Percentiles rank a stretch among this genome's conserved stretches.
Conservation (phyloP, 2,329 filamentous ascomycete species). For the Colletotrichum nymphaeae region DNA sequence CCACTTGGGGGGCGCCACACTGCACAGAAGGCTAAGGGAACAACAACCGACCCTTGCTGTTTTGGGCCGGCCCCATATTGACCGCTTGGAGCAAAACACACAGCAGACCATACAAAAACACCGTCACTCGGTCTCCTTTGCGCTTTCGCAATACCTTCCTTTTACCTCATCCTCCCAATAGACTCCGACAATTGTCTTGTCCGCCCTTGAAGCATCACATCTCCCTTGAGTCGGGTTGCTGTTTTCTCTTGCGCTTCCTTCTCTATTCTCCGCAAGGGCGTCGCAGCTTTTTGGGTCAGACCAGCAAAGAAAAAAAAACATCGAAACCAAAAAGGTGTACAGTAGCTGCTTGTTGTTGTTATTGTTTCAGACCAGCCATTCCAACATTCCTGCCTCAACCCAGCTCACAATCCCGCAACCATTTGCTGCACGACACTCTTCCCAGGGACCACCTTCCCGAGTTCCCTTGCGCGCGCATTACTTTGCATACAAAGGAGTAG, state of each 20-base stretch:
- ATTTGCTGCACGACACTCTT: conserved; percentile 5
- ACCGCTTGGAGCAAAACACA: conserved; percentile 35
- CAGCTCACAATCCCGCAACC: conserved; percentile 1
- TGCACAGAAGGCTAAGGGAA: conserved; percentile 20
- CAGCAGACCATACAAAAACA: conserved; percentile 37
- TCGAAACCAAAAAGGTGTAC: not conserved
- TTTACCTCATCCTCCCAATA: conserved; percentile 25
- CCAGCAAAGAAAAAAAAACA: not conserved
- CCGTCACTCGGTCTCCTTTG: conserved; percentile 29
- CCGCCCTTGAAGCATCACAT: not conserved
- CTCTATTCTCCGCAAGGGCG: not conserved
- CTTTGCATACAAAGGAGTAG: conserved; percentile 34
- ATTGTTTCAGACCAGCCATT: conserved; percentile 34
- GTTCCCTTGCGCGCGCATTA: conserved; percentile 27
- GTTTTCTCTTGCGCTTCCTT: not conserved
- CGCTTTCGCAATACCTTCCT: conserved; percentile 32
- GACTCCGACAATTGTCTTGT: not conserved
- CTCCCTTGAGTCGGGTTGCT: not conserved
- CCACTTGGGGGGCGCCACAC: too few species aligned
- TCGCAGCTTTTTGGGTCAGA: not conserved
- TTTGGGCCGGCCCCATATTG: conserved; percentile 35
- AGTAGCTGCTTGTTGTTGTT: conserved; percentile 30
- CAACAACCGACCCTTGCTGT: conserved; percentile 35
- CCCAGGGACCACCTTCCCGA: not conserved
- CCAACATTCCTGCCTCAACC: conserved; percentile 29